phyloP scores from a whole-genome alignment of 257 asterid species.

The Agastache rugosa region DNA sequence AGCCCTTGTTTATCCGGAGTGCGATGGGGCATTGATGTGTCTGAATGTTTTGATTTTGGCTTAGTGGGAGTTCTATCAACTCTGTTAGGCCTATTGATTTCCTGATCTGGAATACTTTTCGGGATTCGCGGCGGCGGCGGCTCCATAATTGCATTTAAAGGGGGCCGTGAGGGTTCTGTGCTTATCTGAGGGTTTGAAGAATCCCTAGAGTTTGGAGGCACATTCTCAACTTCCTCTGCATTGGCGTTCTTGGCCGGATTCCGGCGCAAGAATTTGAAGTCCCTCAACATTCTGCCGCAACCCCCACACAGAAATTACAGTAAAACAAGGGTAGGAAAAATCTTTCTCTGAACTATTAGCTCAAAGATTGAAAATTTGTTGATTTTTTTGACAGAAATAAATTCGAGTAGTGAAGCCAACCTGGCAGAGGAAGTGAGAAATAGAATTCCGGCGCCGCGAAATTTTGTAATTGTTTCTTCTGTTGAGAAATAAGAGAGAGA shows the following conservation, averaged over 20 bases:
- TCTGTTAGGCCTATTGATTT: conserved; percentile 48
- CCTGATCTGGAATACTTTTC: conserved; percentile 54
- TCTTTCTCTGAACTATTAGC: neutral
- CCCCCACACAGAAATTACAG: conserved; percentile 24
- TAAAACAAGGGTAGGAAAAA: conserved; percentile 9
- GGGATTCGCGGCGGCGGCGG: conserved; percentile 53
- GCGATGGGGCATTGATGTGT: conserved; percentile 50
- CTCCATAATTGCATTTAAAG: conserved; percentile 78
- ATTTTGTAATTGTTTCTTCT: conserved; percentile 54
- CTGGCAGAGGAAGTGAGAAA: conserved; percentile 71
- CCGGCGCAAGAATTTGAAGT: conserved; percentile 80
- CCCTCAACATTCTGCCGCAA: conserved; percentile 80
- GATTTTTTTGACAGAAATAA: conserved; percentile 6
- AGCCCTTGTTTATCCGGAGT: conserved; percentile 78
- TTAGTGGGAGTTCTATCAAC: conserved; percentile 73
- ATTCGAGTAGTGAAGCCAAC: conserved; percentile 36
- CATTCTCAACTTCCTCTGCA: conserved; percentile 85
- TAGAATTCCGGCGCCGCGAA: conserved; percentile 59
- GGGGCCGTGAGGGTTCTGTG: conserved; percentile 77
- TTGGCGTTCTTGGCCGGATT: conserved; percentile 62
- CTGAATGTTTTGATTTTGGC: conserved; percentile 54
- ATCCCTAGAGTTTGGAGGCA: conserved; percentile 67
- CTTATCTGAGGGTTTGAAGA: conserved; percentile 52
- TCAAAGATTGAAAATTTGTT: neutral
- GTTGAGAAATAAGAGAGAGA: conserved; percentile 15